phyloP scores from a whole-genome alignment of 495 filamentous ascomycete species.

The Xylaria longipes region DNA sequence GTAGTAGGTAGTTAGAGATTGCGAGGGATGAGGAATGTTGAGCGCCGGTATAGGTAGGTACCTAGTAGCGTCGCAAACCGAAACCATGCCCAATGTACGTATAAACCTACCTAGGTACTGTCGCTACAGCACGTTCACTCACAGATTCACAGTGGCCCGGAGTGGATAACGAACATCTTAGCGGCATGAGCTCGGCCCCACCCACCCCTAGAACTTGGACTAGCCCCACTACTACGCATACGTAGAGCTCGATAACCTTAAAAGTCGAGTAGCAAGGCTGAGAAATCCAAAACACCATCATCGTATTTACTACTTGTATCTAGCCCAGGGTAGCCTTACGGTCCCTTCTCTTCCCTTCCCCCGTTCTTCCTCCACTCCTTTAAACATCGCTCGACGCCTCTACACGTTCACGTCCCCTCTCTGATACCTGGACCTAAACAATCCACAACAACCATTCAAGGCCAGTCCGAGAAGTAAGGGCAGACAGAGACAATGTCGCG shows the following conservation, averaged over 20 bases:
- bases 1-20: constrained; percentile 2
- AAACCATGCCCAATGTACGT: not conserved
- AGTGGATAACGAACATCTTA: not conserved
- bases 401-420: not conserved
- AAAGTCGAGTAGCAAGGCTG: constrained; percentile 40
- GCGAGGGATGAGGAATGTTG: constrained; percentile 11
- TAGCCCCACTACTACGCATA: not conserved
- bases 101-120: not conserved
- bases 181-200: constrained; percentile 1
- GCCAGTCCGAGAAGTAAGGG: not conserved
- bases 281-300: constrained; percentile 37
- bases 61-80: constrained; percentile 10
- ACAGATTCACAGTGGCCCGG: not conserved
- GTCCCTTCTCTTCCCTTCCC: constrained; percentile 5
- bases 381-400: not conserved
- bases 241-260: not conserved
- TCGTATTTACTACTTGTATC: not conserved
- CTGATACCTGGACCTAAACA: not conserved
- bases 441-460: constrained; percentile 14
- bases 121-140: too few relatives aligned
- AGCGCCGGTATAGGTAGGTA: not conserved
- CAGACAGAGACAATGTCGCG: constrained; percentile 64
- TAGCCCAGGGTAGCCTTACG: constrained; percentile 2
- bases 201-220: not conserved
- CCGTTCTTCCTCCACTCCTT: not conserved